Conservation (phyloP, 2,329 filamentous ascomycete genomes). For the Colletotrichum sp. region DNA sequence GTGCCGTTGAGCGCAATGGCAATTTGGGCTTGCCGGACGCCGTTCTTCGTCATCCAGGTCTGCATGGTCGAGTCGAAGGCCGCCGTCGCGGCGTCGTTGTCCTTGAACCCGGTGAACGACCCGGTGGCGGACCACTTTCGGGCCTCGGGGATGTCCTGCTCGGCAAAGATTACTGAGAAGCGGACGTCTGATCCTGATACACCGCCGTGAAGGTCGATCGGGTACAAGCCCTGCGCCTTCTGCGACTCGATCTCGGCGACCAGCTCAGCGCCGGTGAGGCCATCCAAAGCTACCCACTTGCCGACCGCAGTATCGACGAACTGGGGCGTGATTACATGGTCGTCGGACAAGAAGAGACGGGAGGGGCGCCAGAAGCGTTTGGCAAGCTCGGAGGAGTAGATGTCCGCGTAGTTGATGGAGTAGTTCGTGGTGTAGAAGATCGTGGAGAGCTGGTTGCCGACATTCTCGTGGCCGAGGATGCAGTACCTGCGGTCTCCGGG, state of each 20-base stretch:
- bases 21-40: constrained; percentile 21
- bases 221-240: constrained; percentile 4
- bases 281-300: constrained; percentile 8
- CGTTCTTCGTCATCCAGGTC: constrained; percentile 18
- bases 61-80: constrained; percentile 1
- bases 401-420: background rate
- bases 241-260: background rate
- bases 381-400: background rate
- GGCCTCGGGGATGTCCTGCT: background rate
- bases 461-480: constrained; percentile 11
- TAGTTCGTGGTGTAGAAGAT: background rate
- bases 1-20: constrained; percentile 3
- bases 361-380: constrained; percentile 22
- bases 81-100: background rate
- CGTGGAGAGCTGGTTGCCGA: constrained; percentile 10
- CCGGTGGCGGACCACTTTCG: constrained; percentile 16
- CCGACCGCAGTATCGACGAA: constrained; percentile 19
- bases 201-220: constrained; percentile 18
- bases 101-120: constrained; percentile 2
- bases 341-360: constrained; percentile 10
- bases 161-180: constrained; percentile 21
- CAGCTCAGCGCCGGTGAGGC: constrained; percentile 1
- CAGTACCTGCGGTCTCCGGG: constrained; percentile 11
- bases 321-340: constrained; percentile 13
- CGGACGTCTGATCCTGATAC: background rate